Base-by-base conservation (phyloP, 2,329 filamentous ascomycete genomes). In the Periconia sp. region DNA sequence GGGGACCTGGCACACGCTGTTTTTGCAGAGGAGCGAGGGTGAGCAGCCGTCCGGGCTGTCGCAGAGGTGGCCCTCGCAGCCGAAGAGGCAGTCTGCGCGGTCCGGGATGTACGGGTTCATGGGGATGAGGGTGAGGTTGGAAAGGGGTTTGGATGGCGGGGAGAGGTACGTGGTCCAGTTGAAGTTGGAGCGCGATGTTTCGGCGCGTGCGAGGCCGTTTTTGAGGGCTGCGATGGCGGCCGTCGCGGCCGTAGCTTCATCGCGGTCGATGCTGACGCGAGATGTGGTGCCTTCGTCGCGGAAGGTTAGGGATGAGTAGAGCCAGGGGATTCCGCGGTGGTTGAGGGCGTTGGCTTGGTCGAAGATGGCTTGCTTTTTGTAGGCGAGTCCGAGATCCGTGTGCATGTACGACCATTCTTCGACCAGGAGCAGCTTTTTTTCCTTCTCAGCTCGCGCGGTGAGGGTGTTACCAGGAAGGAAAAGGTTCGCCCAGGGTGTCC, bases 301-400 rank as follows among this genome's bases (percentile, higher is more conserved):
- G 23, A 55, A 61, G 1, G 66, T 67, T 18, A 70, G 50, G 47
- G 69, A 58, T 0, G 69, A 71, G 54, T 70, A 72, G 6, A 72
- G 51, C 70, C 70, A 73, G 18, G 70, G 70, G 27, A 73, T 71
- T 1, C 70, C 70, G 17, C 70, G 60, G n/a, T 62, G 56, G 45
- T 73, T 72, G 45, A 73, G 52, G 9, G 69, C 69, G 46, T 68
- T 69, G 2, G 67, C 70, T 54, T 72, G 69, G 47, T 73, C 70
- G 47, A 68, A 72, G 14, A 73, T 56, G 1, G 65, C 69, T 41
- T 66, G 58, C 35, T 64, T 66, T 55, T 72, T 72, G 52, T 68
- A 70, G 30, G 58, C 55, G 11, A 70, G 43, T 0, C 69, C 68
- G 9, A 54, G 43, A 0, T 62, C 49, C 31, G 53, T 71, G 31